These are phyloP conservation scores for Farysia itapuensis DNA, from an alignment of 1,284 basidiomycete genomes.

Conservation along the genomic window DNA sequence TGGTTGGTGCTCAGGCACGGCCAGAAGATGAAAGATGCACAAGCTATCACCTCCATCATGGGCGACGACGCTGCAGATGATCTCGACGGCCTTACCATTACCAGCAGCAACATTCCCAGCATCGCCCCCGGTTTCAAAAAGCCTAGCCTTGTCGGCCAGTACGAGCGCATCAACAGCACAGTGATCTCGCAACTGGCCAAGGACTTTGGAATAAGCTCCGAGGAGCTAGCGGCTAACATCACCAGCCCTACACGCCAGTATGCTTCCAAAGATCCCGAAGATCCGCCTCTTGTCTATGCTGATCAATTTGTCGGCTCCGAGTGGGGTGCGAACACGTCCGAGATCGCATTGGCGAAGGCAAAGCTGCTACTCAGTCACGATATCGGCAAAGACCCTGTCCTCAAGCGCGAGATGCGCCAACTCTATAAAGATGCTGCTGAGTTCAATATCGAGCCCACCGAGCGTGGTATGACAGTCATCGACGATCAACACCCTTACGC, in stretches of 20 bases:
- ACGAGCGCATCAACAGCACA: slow-evolving; percentile 80
- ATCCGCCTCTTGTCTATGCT: slow-evolving; percentile 35
- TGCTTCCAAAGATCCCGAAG: slow-evolving; percentile 68
- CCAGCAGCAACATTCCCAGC: slow-evolving; percentile 57
- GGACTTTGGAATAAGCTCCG: slow-evolving; percentile 76
- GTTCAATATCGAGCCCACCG: slow-evolving; percentile 85
- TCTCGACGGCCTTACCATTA: slow-evolving; percentile 25
- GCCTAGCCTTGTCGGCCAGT: slow-evolving; percentile 81
- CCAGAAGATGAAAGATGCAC: slow-evolving; percentile 56
- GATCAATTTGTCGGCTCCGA: slow-evolving; percentile 54
- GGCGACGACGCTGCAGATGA: slow-evolving; percentile 68
- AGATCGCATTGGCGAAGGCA: slow-evolving; percentile 62
- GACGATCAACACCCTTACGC: slow-evolving; percentile 86
- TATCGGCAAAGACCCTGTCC: slow-evolving; percentile 85
- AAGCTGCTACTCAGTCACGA: slow-evolving; percentile 86
- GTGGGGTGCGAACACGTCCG: slow-evolving; percentile 35
- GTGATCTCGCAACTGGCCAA: slow-evolving; percentile 74
- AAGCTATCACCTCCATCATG: slow-evolving; percentile 68
- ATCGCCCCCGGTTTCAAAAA: slow-evolving; percentile 67
- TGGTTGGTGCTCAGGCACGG: slow-evolving; percentile 84
- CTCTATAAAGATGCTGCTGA: slow-evolving; percentile 76
- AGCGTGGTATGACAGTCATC: slow-evolving; percentile 85
- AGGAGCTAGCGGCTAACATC: slow-evolving; percentile 80
- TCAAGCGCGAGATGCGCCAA: slow-evolving; percentile 78
- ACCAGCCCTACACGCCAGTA: slow-evolving; percentile 63